Base-by-base conservation (phyloP, 2,329 filamentous ascomycete species). In the Aspergillus vadensis region DNA sequence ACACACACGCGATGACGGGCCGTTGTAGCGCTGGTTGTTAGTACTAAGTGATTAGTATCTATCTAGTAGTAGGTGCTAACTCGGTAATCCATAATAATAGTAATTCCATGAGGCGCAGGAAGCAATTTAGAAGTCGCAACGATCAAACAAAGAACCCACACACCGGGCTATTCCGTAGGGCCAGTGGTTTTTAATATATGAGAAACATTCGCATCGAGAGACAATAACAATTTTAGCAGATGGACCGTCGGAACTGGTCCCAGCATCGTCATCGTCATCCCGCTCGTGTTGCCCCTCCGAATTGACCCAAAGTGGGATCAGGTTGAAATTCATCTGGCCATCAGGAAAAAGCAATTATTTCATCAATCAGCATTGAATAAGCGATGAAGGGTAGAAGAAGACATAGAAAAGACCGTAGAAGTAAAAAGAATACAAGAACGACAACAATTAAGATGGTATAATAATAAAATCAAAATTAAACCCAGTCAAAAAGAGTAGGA, bases 221-320 rank as follows among this genome's bases (percentile, higher is more conserved):
- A 21, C 41, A 44, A 23, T 21, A 44, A 23, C 14, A 23, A 21
- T 44, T 44, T 44, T 44, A 44, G 41, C 19, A 44, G 41, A 36
- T 23, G 41, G 19, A 21, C 41, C 41, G 21, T 14, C 21, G 41
- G 19, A 21, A 21, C 19, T 21, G 41, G 41, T 44, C 41, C 41
- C 47, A 50, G 27, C 25, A 50, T 50, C 47, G 47, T 30, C 47
- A 50, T 50, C 47, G 47, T 30, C 47, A 50, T 50, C 47, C 25
- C 47, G 25, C 25, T 30, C 47, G 25, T 50, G 25, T 49, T 49
- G 44, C 44, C 44, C 44, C 44, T 49, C 44, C 8, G 4, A 15
- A 17, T 14, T 17, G 15, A 49, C 14, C 21, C 15, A 14, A 23
- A 17, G 43, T 19, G n/a, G 14, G 41, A 21, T 44, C 17, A 21